Conservation (phyloP, 257 asterid species). For the Nicotiana attenuata region DNA sequence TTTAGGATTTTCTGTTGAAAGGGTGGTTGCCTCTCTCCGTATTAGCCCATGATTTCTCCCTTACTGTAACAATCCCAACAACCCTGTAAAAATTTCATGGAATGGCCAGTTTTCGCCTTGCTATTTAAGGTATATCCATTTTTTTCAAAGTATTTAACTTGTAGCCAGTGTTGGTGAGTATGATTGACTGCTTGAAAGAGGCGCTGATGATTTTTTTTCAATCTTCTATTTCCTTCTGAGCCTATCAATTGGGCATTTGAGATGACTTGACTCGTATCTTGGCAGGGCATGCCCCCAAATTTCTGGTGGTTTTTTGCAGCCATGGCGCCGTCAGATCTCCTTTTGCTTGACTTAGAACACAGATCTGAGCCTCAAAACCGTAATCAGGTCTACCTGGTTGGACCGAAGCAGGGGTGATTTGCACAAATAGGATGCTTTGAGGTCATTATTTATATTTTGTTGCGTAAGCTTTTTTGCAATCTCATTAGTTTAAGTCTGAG, state of each 20-base stretch:
- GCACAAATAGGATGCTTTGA: too few relatives aligned
- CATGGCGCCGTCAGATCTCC: conserved; percentile 8
- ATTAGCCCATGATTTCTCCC: too few relatives aligned
- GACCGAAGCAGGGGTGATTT: too few relatives aligned
- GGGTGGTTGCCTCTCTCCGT: too few relatives aligned
- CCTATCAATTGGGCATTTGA: not conserved
- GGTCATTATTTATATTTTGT: too few relatives aligned
- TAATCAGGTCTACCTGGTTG: too few relatives aligned
- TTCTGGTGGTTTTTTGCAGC: conserved; percentile 18
- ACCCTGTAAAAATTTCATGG: too few relatives aligned
- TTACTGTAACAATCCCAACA: too few relatives aligned
- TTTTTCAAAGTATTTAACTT: too few relatives aligned
- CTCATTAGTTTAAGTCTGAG: conserved; percentile 17
- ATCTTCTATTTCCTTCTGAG: not conserved
- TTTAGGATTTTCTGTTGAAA: too few relatives aligned
- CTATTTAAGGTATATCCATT: too few relatives aligned
- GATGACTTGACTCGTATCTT: conserved; percentile 7
- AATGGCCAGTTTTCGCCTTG: too few relatives aligned
- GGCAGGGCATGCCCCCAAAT: conserved; percentile 15
- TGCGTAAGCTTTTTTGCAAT: not conserved
- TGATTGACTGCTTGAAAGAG: not conserved
- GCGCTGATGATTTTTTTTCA: not conserved
- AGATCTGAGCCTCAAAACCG: not conserved
- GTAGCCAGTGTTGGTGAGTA: not conserved
- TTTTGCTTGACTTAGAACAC: not conserved